phyloP scores from a whole-genome alignment of 345 rosid species.

The Limnanthes douglasii region DNA sequence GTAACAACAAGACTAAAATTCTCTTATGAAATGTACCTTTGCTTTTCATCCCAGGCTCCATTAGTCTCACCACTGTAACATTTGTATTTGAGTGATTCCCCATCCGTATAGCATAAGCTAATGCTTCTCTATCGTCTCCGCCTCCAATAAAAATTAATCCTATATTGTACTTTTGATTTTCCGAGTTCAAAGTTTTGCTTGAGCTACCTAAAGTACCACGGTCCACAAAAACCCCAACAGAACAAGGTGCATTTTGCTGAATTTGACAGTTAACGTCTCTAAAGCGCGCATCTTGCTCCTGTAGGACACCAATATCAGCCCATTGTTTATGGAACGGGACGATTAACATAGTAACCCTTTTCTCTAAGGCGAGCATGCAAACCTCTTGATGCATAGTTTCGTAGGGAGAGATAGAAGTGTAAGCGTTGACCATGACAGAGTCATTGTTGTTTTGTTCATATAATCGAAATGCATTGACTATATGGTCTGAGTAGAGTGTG shows the following conservation, averaged over 20 bases:
- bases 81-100: conserved; percentile 5
- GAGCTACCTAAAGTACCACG: conserved; percentile 6
- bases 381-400: conserved; percentile 9
- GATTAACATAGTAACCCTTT: conserved; percentile 7
- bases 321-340: conserved; percentile 19
- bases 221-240: conserved; percentile 15
- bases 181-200: not conserved
- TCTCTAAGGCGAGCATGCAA: conserved; percentile 11
- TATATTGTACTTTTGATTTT: too few species aligned
- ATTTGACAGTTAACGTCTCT: conserved; percentile 10
- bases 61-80: conserved; percentile 8
- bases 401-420: conserved; percentile 11
- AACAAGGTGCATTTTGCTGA: conserved; percentile 16
- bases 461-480: conserved; percentile 11
- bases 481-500: not conserved
- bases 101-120: conserved; percentile 17
- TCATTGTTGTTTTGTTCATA: conserved; percentile 4
- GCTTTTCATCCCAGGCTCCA: not conserved
- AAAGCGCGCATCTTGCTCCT: not conserved
- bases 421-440: conserved; percentile 1
- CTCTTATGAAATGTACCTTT: too few species aligned
- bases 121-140: conserved; percentile 16
- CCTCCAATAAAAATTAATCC: conserved; percentile 18
- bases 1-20: too few species aligned
- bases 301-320: conserved; percentile 6